Evolutionary conservation across 164 flowering plant species (phyloP).

Genomic region (Annona squamosa): DNA sequence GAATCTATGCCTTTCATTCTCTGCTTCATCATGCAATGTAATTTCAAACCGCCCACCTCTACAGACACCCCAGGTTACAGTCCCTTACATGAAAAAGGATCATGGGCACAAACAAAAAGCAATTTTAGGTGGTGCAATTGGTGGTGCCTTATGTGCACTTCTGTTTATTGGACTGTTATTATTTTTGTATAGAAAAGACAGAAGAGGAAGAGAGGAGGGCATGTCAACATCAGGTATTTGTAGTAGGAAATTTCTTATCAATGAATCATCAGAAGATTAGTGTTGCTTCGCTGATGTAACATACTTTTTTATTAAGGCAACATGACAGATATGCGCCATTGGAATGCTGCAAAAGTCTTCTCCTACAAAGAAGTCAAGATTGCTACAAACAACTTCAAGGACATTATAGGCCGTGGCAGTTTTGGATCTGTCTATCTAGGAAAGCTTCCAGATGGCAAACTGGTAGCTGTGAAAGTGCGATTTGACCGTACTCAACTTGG

Average conservation of each 20-base stretch:
- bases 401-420: constrained; percentile 74
- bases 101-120: constrained; percentile 24
- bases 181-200: constrained; percentile 30
- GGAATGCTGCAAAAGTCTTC: constrained; percentile 58
- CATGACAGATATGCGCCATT: constrained; percentile 38
- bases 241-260: neutral
- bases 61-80: constrained; percentile 64
- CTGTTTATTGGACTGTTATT: constrained; percentile 25
- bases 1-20: constrained; percentile 70
- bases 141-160: constrained; percentile 37
- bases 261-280: constrained; percentile 1
- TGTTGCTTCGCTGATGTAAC: neutral
- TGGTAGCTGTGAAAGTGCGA: constrained; percentile 82
- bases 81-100: constrained; percentile 33
- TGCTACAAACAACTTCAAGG: constrained; percentile 76
- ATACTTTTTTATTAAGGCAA: constrained; percentile 24
- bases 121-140: constrained; percentile 39
- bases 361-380: constrained; percentile 69
- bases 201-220: constrained; percentile 19
- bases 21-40: constrained; percentile 38
- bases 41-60: constrained; percentile 37
- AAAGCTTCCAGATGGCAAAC: constrained; percentile 65
- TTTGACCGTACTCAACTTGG: constrained; percentile 69
- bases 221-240: constrained; percentile 35
- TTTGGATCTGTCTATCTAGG: constrained; percentile 86